A percentile compares a stretch with the other conserved stretches of the same genome.
These are phyloP conservation scores for Blakeslea trispora DNA, from an alignment of 371 early-diverging fungal species.

Conservation along the genomic window DNA sequence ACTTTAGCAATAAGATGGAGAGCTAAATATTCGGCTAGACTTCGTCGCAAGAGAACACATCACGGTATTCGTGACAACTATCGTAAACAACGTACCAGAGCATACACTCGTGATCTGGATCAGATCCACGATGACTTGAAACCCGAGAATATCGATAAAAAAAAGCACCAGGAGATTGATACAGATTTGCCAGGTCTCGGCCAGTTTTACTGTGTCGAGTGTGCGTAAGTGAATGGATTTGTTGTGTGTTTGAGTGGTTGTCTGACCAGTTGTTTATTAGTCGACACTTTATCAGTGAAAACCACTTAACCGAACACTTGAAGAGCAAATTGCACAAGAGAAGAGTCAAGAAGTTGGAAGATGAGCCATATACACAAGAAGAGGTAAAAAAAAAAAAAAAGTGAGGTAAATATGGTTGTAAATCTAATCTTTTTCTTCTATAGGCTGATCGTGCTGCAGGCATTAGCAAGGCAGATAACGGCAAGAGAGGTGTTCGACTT, in stretches of 20 bases:
- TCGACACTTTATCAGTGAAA: constrained; percentile 48
- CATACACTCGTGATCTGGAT: constrained; percentile 84
- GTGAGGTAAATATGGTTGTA: neutral
- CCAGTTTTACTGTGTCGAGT: constrained; percentile 87
- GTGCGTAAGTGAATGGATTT: constrained; percentile 56
- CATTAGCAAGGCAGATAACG: constrained; percentile 46
- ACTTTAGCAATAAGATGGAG: no score
- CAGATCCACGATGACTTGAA: constrained; percentile 88
- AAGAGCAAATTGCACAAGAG: constrained; percentile 55
- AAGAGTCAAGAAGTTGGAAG: constrained; percentile 75
- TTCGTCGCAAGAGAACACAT: constrained; percentile 73
- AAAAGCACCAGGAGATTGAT: constrained; percentile 66
- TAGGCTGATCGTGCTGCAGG: constrained; percentile 56
- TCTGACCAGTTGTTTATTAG: constrained; percentile 14
- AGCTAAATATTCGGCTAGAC: no score
- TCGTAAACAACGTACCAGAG: constrained; percentile 64
- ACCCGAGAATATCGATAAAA: constrained; percentile 66
- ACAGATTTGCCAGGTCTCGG: constrained; percentile 90
- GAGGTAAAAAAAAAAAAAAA: constrained; percentile 60
- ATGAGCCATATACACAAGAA: constrained; percentile 85
- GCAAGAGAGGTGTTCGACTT: constrained; percentile 43
- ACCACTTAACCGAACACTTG: constrained; percentile 43
- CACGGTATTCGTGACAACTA: constrained; percentile 66
- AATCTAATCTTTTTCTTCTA: no score
- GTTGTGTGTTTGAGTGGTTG: neutral